phyloP scores from a whole-genome alignment of 2,329 filamentous ascomycete genomes.

The Colletotrichum cereale region DNA sequence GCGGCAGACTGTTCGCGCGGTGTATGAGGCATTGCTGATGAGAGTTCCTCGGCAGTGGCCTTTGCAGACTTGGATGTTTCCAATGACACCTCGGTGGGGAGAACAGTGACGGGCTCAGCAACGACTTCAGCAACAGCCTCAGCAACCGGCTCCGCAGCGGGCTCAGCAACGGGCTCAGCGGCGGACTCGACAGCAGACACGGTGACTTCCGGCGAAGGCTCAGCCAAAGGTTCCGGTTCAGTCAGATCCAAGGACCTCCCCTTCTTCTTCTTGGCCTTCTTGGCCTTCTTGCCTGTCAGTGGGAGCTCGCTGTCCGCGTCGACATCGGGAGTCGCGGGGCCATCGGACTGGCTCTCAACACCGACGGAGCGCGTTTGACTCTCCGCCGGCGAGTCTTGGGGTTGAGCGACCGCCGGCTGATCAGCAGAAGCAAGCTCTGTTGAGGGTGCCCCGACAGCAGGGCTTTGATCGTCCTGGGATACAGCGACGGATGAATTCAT shows the following conservation, averaged over 20 bases:
- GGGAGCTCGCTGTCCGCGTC: conserved; percentile 38
- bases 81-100: background rate
- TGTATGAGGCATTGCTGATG: background rate
- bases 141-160: too few species aligned
- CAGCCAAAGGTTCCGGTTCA: conserved; percentile 41
- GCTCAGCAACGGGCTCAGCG: background rate
- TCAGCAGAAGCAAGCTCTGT: background rate
- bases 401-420: background rate
- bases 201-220: conserved; percentile 40
- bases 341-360: conserved; percentile 41
- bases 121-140: conserved; percentile 3
- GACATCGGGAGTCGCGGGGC: conserved; percentile 25
- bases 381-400: background rate
- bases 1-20: background rate
- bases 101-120: background rate
- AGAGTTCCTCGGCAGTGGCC: background rate
- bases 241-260: conserved; percentile 5
- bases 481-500: background rate
- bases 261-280: conserved; percentile 38
- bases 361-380: conserved; percentile 1
- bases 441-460: too few species aligned
- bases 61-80: background rate
- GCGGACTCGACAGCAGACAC: conserved; percentile 9
- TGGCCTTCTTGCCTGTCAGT: conserved; percentile 32
- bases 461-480: background rate